Conservation (phyloP, 495 filamentous ascomycete genomes). For the Bryoglossum gracile region DNA sequence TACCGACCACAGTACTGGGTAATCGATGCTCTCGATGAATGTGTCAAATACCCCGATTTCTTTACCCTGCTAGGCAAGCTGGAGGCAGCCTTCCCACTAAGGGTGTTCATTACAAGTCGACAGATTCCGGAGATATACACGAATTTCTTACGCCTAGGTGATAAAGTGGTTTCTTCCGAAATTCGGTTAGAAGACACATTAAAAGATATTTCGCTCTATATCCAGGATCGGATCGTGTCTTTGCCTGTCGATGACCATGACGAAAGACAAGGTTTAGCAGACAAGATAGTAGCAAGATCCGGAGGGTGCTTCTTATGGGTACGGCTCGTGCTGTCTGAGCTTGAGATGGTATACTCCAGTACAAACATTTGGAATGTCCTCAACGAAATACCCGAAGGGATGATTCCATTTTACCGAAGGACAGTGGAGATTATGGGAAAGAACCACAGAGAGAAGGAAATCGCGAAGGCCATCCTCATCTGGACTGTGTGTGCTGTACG, state of each 20-base stretch:
- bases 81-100: neutral
- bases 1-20: no score
- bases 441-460: neutral
- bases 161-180: neutral
- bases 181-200: neutral
- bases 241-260: neutral
- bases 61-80: constrained; percentile 13
- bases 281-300: constrained; percentile 14
- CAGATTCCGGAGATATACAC: constrained; percentile 1
- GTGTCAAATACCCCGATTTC: constrained; percentile 5
- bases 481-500: constrained; percentile 13
- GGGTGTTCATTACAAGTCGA: constrained; percentile 15
- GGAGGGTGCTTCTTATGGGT: constrained; percentile 21
- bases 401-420: constrained; percentile 12
- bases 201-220: constrained; percentile 8
- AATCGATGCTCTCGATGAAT: constrained; percentile 39
- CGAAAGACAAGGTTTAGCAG: neutral
- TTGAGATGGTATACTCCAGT: neutral
- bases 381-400: constrained; percentile 9
- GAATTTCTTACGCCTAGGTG: constrained; percentile 3
- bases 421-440: constrained; percentile 6
- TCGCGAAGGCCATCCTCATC: constrained; percentile 17
- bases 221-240: constrained; percentile 1
- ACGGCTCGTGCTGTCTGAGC: constrained; percentile 9
- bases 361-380: constrained; percentile 4